Conservation (phyloP, 345 rosid species). For the Cardamine occulta region DNA sequence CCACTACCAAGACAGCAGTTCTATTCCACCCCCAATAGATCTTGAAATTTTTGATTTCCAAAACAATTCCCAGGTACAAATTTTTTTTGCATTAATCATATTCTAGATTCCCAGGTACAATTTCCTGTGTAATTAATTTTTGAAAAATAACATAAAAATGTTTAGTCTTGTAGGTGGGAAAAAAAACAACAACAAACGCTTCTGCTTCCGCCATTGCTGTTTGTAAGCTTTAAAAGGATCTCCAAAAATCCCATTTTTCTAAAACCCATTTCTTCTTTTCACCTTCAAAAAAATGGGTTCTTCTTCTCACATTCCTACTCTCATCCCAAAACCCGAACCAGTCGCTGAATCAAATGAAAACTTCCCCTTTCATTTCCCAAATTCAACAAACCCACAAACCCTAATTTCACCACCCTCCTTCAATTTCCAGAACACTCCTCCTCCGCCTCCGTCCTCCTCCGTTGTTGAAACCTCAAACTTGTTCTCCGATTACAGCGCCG, state of each 20-base stretch:
- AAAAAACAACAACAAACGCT: background rate
- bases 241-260: too few relatives aligned
- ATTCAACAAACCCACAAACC: constrained; percentile 43
- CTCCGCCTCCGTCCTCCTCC: background rate
- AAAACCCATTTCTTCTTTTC: background rate
- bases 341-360: constrained; percentile 14
- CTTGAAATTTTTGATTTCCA: background rate
- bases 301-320: background rate
- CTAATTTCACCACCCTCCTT: background rate
- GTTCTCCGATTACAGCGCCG: constrained; percentile 56
- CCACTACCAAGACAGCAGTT: background rate
- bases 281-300: background rate
- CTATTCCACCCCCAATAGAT: background rate
- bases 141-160: background rate
- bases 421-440: background rate
- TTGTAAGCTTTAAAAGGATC: background rate
- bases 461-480: constrained; percentile 24
- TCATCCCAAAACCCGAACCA: constrained; percentile 17
- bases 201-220: background rate
- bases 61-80: background rate
- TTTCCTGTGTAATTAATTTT: background rate
- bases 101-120: too few relatives aligned
- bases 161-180: too few relatives aligned
- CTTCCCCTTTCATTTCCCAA: constrained; percentile 20
- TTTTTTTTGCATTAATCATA: background rate